A percentile compares a stretch with the other conserved stretches of the same genome.
These are phyloP conservation scores for Xylariaceae sp. DNA, from an alignment of 2,329 filamentous ascomycete species.

Conservation along the genomic window DNA sequence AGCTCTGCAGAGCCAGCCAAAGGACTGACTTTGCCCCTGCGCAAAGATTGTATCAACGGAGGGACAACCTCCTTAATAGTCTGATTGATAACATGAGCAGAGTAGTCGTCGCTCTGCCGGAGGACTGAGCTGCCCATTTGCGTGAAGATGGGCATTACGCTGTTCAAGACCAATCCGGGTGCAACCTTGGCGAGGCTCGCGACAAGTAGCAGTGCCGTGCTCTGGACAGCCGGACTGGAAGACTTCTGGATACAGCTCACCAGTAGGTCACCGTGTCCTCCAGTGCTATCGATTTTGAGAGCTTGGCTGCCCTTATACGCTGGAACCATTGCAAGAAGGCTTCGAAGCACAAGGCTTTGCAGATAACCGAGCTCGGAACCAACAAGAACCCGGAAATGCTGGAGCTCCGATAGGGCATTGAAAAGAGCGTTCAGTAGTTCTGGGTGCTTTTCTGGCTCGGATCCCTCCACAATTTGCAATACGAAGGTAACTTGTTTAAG, in stretches of 20 bases:
- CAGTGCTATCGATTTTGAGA: slow-evolving; percentile 70
- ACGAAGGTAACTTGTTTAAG: slow-evolving; percentile 81
- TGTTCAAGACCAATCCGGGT: slow-evolving; percentile 89
- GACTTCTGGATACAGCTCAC: slow-evolving; percentile 94
- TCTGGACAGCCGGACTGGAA: slow-evolving; percentile 89
- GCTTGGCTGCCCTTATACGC: slow-evolving; percentile 62
- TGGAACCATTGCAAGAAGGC: slow-evolving; percentile 80
- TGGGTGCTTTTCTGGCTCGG: slow-evolving; percentile 70
- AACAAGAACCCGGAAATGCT: slow-evolving; percentile 76
- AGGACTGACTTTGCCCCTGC: slow-evolving; percentile 73
- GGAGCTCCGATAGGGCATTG: slow-evolving; percentile 79
- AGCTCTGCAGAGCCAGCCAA: slow-evolving; percentile 84
- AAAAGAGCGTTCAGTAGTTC: slow-evolving; percentile 79
- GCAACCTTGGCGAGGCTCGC: slow-evolving; percentile 82
- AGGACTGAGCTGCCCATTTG: slow-evolving; percentile 94
- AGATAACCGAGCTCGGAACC: slow-evolving; percentile 88
- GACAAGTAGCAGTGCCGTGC: slow-evolving; percentile 82
- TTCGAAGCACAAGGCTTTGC: slow-evolving; percentile 78
- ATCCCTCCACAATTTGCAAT: slow-evolving; percentile 81
- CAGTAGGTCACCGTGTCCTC: slow-evolving; percentile 83
- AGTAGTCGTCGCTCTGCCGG: slow-evolving; percentile 93
- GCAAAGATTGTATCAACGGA: slow-evolving; percentile 80
- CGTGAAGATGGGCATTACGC: slow-evolving; percentile 98
- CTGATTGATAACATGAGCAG: slow-evolving; percentile 90
- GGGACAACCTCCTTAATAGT: slow-evolving; percentile 94